Percentiles rank a stretch among this genome's conserved stretches.
These are phyloP conservation scores for Venturia asperata DNA, from an alignment of 2,329 filamentous ascomycete species.

Conservation along the genomic window DNA sequence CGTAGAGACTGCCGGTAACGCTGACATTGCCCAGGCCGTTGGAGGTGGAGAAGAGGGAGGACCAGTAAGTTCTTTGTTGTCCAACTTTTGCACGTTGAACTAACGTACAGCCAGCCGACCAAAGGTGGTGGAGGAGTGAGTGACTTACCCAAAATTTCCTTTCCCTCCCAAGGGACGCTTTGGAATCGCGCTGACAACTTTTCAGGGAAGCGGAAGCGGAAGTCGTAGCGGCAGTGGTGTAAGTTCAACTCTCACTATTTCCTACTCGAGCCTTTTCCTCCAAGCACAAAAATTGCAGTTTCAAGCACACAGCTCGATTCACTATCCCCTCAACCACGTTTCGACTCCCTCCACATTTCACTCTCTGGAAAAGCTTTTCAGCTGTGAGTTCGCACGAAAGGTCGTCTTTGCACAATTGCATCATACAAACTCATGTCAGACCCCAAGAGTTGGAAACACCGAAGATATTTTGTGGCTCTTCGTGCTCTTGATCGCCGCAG, in stretches of 20 bases:
- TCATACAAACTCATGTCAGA: not conserved
- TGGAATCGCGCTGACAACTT: not conserved
- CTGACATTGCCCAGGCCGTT: not conserved
- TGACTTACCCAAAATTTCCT: not conserved
- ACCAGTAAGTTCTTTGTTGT: not conserved
- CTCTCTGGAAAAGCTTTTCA: not conserved
- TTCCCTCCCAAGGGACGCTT: not conserved
- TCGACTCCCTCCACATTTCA: not conserved
- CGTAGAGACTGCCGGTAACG: not conserved
- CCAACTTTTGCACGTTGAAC: not conserved
- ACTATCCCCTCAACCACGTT: not conserved
- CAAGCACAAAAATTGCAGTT: not conserved
- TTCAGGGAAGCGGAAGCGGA: not conserved
- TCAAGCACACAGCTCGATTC: not conserved
- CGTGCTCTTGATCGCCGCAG: not conserved
- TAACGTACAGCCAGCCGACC: not conserved
- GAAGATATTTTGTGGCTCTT: not conserved
- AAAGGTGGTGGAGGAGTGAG: not conserved
- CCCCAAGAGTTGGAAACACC: not conserved
- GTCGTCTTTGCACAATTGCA: not conserved
- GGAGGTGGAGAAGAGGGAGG: not conserved
- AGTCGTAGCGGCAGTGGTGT: not conserved
- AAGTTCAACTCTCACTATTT: not conserved
- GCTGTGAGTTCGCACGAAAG: not conserved
- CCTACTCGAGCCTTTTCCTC: not conserved